phyloP scores from a whole-genome alignment of 495 filamentous ascomycete species.

The Neurospora sp. region DNA sequence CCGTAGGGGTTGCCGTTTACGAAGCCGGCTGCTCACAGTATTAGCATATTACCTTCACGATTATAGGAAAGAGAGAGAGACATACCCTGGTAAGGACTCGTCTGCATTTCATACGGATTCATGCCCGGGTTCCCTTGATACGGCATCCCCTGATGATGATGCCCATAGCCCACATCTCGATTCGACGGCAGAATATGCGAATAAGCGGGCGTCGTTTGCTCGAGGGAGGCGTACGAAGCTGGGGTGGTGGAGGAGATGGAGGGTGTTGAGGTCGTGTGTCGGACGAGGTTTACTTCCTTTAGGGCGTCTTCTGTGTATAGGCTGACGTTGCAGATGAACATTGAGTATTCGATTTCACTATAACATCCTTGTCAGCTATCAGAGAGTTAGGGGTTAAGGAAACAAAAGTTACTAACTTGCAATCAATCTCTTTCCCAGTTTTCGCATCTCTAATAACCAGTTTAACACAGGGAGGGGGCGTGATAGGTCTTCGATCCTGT shows the following conservation, averaged over 20 bases:
- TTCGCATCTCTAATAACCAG: constrained; percentile 69
- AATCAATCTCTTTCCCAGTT: constrained; percentile 80
- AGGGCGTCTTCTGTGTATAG: constrained; percentile 75
- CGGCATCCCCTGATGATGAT: constrained; percentile 7
- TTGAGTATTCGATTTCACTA: constrained; percentile 63
- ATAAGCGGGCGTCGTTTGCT: constrained; percentile 22
- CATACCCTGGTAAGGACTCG: constrained; percentile 13
- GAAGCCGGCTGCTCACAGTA: constrained; percentile 3
- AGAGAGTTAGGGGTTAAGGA: neutral
- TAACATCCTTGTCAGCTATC: neutral
- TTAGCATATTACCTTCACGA: neutral
- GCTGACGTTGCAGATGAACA: constrained; percentile 89
- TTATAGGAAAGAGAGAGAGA: too few relatives aligned
- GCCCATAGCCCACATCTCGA: constrained; percentile 14
- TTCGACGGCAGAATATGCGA: constrained; percentile 25
- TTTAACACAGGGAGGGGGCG: constrained; percentile 85
- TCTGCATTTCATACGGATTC: constrained; percentile 17
- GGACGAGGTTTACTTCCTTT: constrained; percentile 90
- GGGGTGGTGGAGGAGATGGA: constrained; percentile 69
- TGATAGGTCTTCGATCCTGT: constrained; percentile 91
- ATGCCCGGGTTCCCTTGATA: constrained; percentile 12
- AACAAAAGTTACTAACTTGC: constrained; percentile 72
- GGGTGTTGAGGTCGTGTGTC: constrained; percentile 75
- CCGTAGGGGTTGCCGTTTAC: constrained; percentile 11
- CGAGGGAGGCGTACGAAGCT: constrained; percentile 23